These are phyloP conservation scores for Xylogone sp. DNA, from an alignment of 2,329 filamentous ascomycete genomes.

Conservation along the genomic window DNA sequence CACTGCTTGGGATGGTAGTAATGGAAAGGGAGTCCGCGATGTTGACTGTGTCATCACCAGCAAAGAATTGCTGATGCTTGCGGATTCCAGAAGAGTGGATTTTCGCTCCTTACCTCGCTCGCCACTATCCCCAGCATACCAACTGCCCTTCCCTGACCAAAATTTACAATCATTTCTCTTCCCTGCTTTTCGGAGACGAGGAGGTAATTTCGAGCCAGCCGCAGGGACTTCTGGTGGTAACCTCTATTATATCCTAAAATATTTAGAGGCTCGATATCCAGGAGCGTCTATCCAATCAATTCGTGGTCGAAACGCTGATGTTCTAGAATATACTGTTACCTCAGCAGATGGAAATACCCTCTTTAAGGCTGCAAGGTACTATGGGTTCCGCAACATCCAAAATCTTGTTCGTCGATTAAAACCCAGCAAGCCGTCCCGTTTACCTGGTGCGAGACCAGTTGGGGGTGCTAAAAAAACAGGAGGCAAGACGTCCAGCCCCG, in stretches of 20 bases:
- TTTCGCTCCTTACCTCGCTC: slow-evolving; percentile 68
- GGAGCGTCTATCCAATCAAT: slow-evolving; percentile 68
- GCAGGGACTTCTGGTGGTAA: slow-evolving; percentile 87
- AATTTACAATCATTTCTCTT: slow-evolving; percentile 73
- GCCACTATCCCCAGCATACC: slow-evolving; percentile 41
- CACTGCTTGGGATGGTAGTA: slow-evolving; percentile 60
- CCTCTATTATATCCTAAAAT: slow-evolving; percentile 77
- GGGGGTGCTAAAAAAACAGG: slow-evolving; percentile 50
- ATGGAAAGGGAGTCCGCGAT: slow-evolving; percentile 65
- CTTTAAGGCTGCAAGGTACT: slow-evolving; percentile 84
- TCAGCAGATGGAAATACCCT: slow-evolving; percentile 53
- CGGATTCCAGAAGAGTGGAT: slow-evolving; percentile 72
- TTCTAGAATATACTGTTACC: slow-evolving; percentile 76
- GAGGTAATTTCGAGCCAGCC: slow-evolving; percentile 43
- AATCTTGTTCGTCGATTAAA: slow-evolving; percentile 92
- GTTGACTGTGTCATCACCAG: slow-evolving; percentile 98
- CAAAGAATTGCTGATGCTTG: slow-evolving; percentile 87
- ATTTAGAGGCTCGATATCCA: slow-evolving; percentile 65
- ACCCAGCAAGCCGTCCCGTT: slow-evolving; percentile 70
- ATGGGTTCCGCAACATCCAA: slow-evolving; percentile 97
- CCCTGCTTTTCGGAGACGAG: slow-evolving; percentile 40
- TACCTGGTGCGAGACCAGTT: slow-evolving; percentile 69
- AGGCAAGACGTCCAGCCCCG: slow-evolving; percentile 47
- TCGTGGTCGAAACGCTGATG: slow-evolving; percentile 84
- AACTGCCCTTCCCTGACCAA: slow-evolving; percentile 67